Evolutionary conservation across 1,284 basidiomycete species (phyloP), one percentile per base, ranked within the genome.

Genomic region (Pascua guehoae): DNA sequence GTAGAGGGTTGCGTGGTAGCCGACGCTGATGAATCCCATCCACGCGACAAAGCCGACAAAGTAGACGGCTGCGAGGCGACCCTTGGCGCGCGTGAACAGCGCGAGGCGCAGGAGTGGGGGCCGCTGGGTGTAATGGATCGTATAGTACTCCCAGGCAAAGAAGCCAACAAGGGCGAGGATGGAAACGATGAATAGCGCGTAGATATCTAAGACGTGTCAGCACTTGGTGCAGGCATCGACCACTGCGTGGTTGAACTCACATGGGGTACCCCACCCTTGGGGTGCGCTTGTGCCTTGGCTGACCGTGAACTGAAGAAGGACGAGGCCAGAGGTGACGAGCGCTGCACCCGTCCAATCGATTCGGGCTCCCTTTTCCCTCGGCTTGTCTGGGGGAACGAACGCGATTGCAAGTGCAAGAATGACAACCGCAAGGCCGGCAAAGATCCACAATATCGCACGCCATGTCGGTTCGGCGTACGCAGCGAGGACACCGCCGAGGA

Each of bases 281-380:
- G 84, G 80, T 1, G 86, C 87, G 8, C 82, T 76, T 41, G 83
- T 82, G 4, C 86, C 88, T 66, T 90, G 84, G 38, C 85, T 84
- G 0, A 93, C 81, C 0, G 86, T 84, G 66, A 91, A 91, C 7
- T 88, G 81, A 61, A 92, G 80, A 5, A 91, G 58, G 18, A 63
- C 54, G 1, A 63, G 58, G 8, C 61, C 61, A 12, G 44, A 40
- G 12, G 61, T 63, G 32, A 60, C 48, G 18, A 63, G 48, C n/a
- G 46, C 45, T 5, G 61, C 61, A 10, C 61, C 61, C 9, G 53
- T n/a, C 58, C 58, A 57, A 44, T 63, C 61, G 15, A 63, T 54
- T 12, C 46, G 52, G 14, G 44, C 11, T 17, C 49, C 37, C 47
- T 36, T 40, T 12, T 37, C 16, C 43, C 37, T 24, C 4, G 11